phyloP scores from a whole-genome alignment of 2,329 filamentous ascomycete genomes.

The Grosmannia huntii region DNA sequence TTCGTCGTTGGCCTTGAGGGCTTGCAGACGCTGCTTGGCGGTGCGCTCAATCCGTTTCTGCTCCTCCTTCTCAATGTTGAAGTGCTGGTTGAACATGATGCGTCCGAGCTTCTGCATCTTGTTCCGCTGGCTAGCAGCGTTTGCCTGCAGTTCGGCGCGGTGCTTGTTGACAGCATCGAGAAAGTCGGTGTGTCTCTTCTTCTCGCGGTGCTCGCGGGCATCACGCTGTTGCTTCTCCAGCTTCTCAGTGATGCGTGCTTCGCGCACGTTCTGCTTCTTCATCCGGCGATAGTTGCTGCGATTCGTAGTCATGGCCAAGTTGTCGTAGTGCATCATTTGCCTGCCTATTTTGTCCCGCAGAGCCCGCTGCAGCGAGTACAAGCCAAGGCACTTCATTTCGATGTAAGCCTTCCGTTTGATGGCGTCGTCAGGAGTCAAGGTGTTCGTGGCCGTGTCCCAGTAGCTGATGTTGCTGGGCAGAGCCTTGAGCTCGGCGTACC shows the following conservation, averaged over 20 bases:
- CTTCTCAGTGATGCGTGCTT: slow-evolving; percentile 96
- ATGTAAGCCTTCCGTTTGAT: slow-evolving; percentile 85
- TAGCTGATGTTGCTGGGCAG: slow-evolving; percentile 76
- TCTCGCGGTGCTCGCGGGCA: slow-evolving; percentile 86
- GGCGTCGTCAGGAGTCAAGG: slow-evolving; percentile 59
- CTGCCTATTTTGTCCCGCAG: slow-evolving; percentile 78
- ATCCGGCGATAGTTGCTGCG: slow-evolving; percentile 79
- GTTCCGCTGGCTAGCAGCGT: slow-evolving; percentile 51
- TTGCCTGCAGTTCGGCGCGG: slow-evolving; percentile 61
- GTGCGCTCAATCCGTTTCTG: slow-evolving; percentile 96
- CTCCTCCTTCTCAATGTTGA: slow-evolving; percentile 97
- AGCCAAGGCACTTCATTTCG: slow-evolving; percentile 80
- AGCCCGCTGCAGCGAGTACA: slow-evolving; percentile 80
- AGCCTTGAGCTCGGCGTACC: slow-evolving; percentile 72
- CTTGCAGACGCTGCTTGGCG: slow-evolving; percentile 98
- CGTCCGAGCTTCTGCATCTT: slow-evolving; percentile 80
- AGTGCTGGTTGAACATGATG: slow-evolving; percentile 79
- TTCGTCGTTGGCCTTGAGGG: slow-evolving; percentile 96
- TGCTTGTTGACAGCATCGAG: slow-evolving; percentile 77
- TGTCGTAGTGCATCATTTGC: slow-evolving; percentile 91
- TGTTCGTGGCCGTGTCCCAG: slow-evolving; percentile 66
- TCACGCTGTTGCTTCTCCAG: slow-evolving; percentile 98
- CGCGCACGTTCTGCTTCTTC: slow-evolving; percentile 93
- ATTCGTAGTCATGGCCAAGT: slow-evolving; percentile 94
- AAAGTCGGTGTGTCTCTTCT: slow-evolving; percentile 93